Evolutionary conservation across 768 basidiomycete species (phyloP).

Genomic region (Tremella fuciformis): DNA sequence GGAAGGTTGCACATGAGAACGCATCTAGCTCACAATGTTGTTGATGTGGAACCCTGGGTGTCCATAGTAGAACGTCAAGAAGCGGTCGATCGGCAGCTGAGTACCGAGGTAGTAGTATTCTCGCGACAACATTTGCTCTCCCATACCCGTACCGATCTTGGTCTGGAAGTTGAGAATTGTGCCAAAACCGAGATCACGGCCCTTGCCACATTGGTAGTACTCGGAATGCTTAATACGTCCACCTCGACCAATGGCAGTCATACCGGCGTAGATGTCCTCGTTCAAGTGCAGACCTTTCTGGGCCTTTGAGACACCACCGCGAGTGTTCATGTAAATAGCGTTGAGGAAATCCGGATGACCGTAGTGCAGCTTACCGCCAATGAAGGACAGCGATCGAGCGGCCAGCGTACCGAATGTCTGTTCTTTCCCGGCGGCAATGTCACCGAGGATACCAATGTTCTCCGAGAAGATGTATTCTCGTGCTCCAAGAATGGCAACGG

Average conservation of each 20-base stretch:
- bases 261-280: conserved; percentile 99
- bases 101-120: conserved; percentile 99
- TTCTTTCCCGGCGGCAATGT: conserved; percentile 97
- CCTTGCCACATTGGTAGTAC: conserved; percentile 99
- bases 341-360: conserved; percentile 99
- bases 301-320: conserved; percentile 96
- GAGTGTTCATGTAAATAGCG: conserved; percentile 94
- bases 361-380: conserved; percentile 97
- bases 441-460: conserved; percentile 97
- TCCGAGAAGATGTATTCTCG: conserved; percentile 99
- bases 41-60: conserved; percentile 99
- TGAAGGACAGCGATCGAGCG: conserved; percentile 93
- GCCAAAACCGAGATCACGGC: conserved; percentile 96
- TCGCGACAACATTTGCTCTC: conserved; percentile 97
- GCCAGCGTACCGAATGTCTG: conserved; percentile 98
- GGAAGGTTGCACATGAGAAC: background rate
- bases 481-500: conserved; percentile 96
- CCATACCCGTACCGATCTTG: conserved; percentile 99
- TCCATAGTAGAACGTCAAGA: conserved; percentile 99
- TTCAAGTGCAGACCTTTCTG: conserved; percentile 99
- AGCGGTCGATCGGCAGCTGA: conserved; percentile 94
- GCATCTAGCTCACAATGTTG: conserved; percentile 64
- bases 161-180: conserved; percentile 99
- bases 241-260: conserved; percentile 95
- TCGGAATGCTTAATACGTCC: conserved; percentile 98